These are phyloP conservation scores for Skeletonema grethae DNA, from an alignment of 108 stramenopile species.

Conservation along the genomic window DNA sequence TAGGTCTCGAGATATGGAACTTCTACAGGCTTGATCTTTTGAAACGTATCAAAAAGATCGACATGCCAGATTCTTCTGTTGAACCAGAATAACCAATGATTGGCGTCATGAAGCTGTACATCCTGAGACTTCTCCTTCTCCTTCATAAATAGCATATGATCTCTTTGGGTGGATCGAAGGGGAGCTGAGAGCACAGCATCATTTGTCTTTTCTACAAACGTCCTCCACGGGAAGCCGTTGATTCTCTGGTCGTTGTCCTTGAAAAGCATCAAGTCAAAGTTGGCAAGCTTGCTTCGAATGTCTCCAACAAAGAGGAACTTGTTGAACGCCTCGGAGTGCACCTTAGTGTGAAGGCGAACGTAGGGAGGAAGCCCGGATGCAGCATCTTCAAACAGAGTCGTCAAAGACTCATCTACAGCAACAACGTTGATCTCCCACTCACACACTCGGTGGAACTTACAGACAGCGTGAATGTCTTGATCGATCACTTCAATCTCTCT, in stretches of 20 bases:
- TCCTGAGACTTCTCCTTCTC: no score
- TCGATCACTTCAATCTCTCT: constrained; percentile 3
- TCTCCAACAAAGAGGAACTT: constrained; percentile 11
- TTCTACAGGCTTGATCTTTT: constrained; percentile 7
- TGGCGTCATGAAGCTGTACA: no score
- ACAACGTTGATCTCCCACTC: neutral
- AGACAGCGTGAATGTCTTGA: neutral
- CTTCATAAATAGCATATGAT: neutral
- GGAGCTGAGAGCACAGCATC: neutral
- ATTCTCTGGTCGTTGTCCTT: constrained; percentile 12
- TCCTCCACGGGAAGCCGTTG: constrained; percentile 9
- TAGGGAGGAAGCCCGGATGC: neutral
- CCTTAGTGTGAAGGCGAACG: neutral
- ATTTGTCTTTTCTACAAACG: neutral
- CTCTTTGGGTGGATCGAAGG: neutral
- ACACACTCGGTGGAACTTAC: constrained; percentile 1
- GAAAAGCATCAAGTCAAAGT: constrained; percentile 8
- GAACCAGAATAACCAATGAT: neutral
- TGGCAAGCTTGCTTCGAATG: neutral
- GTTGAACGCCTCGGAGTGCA: neutral
- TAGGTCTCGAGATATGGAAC: constrained; percentile 30
- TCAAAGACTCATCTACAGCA: neutral
- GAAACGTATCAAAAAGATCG: neutral
- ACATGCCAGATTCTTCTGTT: neutral
- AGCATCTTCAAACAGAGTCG: neutral